Conservation (phyloP, 2,329 filamentous ascomycete genomes). For the Claviceps sp. region DNA sequence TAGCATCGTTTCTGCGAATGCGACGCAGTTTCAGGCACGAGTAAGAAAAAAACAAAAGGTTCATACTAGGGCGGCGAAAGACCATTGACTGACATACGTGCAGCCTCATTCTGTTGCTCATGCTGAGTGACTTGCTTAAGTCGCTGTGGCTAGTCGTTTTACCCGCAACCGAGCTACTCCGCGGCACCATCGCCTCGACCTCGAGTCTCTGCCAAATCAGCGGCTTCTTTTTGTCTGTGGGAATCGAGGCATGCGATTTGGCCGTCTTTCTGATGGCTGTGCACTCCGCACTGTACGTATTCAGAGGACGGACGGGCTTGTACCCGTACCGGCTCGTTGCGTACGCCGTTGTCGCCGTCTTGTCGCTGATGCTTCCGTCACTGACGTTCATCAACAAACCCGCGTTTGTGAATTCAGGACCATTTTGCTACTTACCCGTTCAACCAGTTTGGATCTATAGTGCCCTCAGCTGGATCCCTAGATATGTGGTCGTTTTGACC, state of each 20-base stretch:
- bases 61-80: not conserved
- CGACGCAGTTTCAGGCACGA: constrained; percentile 56
- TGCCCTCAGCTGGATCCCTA: constrained; percentile 58
- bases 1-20: constrained; percentile 66
- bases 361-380: constrained; percentile 46
- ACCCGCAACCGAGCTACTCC: constrained; percentile 42
- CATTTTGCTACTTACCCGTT: constrained; percentile 57
- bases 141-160: constrained; percentile 55
- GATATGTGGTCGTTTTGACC: constrained; percentile 52
- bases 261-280: constrained; percentile 60
- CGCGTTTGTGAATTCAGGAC: constrained; percentile 48
- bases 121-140: constrained; percentile 60
- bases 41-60: constrained; percentile 21
- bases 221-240: constrained; percentile 53
- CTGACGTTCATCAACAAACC: constrained; percentile 47
- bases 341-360: constrained; percentile 40
- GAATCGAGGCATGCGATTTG: constrained; percentile 58
- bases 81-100: not conserved
- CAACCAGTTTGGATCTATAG: constrained; percentile 56
- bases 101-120: constrained; percentile 61
- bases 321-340: constrained; percentile 52
- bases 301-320: constrained; percentile 49
- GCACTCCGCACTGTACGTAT: constrained; percentile 60
- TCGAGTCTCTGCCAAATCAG: constrained; percentile 52
- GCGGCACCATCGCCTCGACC: constrained; percentile 33